These are phyloP conservation scores for Ammopiptanthus mongolicus DNA, from an alignment of 306 rosid species.

Conservation along the genomic window DNA sequence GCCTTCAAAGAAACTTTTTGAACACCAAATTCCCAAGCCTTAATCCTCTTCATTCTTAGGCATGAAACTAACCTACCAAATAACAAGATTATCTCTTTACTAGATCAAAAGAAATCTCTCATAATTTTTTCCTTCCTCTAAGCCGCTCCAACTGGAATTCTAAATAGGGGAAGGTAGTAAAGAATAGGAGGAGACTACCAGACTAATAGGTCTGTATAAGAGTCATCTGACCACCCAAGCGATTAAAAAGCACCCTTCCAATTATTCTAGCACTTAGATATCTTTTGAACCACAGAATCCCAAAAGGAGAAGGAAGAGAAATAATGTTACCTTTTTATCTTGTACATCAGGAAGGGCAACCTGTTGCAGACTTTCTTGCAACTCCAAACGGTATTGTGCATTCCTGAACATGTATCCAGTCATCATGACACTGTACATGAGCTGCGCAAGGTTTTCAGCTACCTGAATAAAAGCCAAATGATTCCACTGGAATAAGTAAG, in stretches of 20 bases:
- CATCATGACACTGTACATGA: slow-evolving; percentile 98
- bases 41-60: background rate
- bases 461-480: slow-evolving; percentile 53
- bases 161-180: background rate
- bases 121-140: background rate
- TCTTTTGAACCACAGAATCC: slow-evolving; percentile 1
- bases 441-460: slow-evolving; percentile 97
- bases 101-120: background rate
- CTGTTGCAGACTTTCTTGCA: slow-evolving; percentile 91
- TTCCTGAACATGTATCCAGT: slow-evolving; percentile 97
- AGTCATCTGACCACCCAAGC: background rate
- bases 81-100: background rate
- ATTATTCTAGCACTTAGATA: background rate
- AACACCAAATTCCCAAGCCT: slow-evolving; percentile 7
- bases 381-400: slow-evolving; percentile 88
- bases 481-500: slow-evolving; percentile 20
- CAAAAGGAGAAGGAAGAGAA: slow-evolving; percentile 16
- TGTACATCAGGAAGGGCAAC: slow-evolving; percentile 86
- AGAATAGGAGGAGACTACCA: background rate
- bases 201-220: background rate
- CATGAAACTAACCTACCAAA: background rate
- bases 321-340: slow-evolving; percentile 55
- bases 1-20: background rate
- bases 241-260: background rate
- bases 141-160: background rate